Evolutionary conservation across 2,329 filamentous ascomycete species (phyloP).

Genomic region (Mollisia scopiformis): DNA sequence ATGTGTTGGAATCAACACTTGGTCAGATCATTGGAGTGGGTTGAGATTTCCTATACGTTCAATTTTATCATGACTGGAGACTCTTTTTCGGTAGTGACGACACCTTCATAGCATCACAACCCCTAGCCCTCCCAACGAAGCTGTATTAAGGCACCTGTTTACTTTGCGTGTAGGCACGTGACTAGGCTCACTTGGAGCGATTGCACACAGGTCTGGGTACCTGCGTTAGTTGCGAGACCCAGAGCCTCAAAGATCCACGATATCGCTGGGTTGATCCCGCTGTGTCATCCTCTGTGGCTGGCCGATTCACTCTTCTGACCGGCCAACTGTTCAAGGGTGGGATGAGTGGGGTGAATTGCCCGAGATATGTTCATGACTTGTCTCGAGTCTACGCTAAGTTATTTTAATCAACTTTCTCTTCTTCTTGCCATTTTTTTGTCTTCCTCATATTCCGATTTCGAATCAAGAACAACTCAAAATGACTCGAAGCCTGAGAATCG

Average conservation of each 20-base stretch:
- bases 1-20: too few species aligned
- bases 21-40: too few species aligned
- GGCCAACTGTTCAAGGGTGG: not conserved
- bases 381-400: too few species aligned
- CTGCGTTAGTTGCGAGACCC: not conserved
- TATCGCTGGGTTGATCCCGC: not conserved
- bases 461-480: not conserved
- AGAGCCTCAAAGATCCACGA: not conserved
- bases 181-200: not conserved
- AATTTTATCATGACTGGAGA: too few species aligned
- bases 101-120: too few species aligned
- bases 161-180: too few species aligned
- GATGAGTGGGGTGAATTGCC: not conserved
- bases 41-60: too few species aligned
- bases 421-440: not conserved
- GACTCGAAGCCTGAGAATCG: conserved; percentile 15
- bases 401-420: too few species aligned
- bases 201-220: not conserved
- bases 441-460: not conserved
- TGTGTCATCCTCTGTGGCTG: not conserved
- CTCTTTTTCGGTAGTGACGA: too few species aligned
- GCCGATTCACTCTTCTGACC: not conserved
- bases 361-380: too few species aligned
- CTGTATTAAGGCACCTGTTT: too few species aligned
- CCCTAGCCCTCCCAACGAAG: too few species aligned